These are phyloP conservation scores for Solanum chiquidenum DNA, from an alignment of 257 asterid genomes.

Conservation along the genomic window DNA sequence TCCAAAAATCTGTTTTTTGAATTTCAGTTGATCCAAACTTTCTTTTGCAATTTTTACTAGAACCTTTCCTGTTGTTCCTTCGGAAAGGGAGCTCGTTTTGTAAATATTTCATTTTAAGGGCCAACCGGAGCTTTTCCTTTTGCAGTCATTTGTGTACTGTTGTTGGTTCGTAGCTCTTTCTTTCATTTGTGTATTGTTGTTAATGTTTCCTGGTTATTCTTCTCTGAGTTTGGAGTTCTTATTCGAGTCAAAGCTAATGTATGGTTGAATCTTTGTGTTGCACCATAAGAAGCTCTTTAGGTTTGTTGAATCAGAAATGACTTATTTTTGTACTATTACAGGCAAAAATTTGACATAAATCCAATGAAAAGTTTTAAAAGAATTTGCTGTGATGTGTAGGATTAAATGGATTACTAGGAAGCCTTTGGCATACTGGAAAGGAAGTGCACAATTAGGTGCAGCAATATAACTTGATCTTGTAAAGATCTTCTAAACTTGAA, in stretches of 20 bases:
- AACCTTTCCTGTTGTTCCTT: not conserved
- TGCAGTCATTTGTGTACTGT: not conserved
- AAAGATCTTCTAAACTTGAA: not conserved
- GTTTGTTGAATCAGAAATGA: not conserved
- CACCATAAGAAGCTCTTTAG: not conserved
- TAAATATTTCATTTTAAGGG: not conserved
- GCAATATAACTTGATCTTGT: not conserved
- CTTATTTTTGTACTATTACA: not conserved
- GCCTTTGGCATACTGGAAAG: not conserved
- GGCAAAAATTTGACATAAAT: not conserved
- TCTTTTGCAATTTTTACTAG: not conserved
- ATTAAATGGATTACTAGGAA: not conserved
- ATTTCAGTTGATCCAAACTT: not conserved
- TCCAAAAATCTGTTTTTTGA: not conserved
- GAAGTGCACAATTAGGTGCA: not conserved
- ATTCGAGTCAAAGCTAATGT: not conserved
- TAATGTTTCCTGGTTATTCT: not conserved
- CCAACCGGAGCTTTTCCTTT: not conserved
- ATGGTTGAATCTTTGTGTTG: not conserved
- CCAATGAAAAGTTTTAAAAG: not conserved
- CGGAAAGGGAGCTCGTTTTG: not conserved
- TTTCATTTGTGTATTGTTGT: not conserved
- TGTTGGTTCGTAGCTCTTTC: not conserved
- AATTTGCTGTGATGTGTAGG: not conserved
- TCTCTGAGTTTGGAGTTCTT: not conserved